Evolutionary conservation across 78 protist species (phyloP), one percentile per base, ranked within the genome.

Genomic region (Dictyostelium brefeldianum): DNA sequence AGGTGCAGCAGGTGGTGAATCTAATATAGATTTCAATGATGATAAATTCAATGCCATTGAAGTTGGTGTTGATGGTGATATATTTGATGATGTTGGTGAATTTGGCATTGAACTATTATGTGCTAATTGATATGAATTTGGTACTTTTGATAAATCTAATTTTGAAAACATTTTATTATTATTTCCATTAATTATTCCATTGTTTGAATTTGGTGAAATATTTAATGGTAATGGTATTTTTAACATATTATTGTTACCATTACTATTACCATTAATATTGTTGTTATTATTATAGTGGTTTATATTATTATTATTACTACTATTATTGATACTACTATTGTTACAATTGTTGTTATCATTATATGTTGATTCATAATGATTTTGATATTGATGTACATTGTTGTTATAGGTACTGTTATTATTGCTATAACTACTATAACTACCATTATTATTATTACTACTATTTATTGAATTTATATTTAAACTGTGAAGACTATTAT

Each of bases 111-210:
- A 67, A 67, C 75, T 67, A 17, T 67, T 31, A 9, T n/a, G 69
- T 22, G 29, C 69, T 18, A 59, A 22, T 18, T 59, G 69, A 59
- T 59, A 59, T 22, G 69, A 59, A 8, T 59, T 69, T 15, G 77
- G 47, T 15, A 69, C 53, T 27, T 69, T 69, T 69, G 77, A 69
- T 69, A 69, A 69, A 69, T 69, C 77, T 18, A 69, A 69, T 22
- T 69, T 69, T 69, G 77, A 69, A 31, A 69, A 36, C 29, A 27
- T 69, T 69, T 27, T 27, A 69, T 27, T 69, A 69, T 31, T 31
- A 31, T 27, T 69, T 10, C 77, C 47, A 31, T 69, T 69, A 4
- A 43, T 6, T 10, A 31, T 27, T 69, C 29, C 41, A 36, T 36
- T 36, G 43, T 22, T 22, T 6, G 27, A 20, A 59, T 59, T 59